Base-by-base conservation (phyloP, 805 yeast species). In the Priceomyces medius region DNA sequence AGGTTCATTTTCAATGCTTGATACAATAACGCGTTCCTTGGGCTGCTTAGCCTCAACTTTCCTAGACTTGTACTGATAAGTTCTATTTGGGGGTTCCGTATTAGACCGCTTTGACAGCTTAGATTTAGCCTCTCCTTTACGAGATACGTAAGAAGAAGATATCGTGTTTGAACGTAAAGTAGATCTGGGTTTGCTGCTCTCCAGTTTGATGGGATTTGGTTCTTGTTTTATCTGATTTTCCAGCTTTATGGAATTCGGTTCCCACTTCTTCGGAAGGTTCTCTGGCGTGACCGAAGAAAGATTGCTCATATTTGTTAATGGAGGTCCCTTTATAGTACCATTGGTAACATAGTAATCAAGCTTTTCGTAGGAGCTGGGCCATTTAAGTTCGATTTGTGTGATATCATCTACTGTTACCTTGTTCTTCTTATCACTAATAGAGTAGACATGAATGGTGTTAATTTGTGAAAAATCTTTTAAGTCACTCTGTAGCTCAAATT, bases 281-380 rank as follows among this genome's bases (percentile, higher is more conserved):
- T 18, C n/a, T 20, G 34, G 24, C 14, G 19, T 20, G n/a, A 23
- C 16, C 19, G 35, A 13, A 8, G 28, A 27, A n/a, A 14, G 24
- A 21, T 33, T 23, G 16, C 10, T 32, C 6, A 37, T 35, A 9
- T 20, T 31, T 7, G 16, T 40, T 18, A 57, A 44, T 14, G 41
- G 54, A 3, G 71, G 68, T 1, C 73, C 73, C 32, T 52, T 47
- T 3, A 64, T 58, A 41, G 65, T 52, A 1, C 74, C 74, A 32
- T 56, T 48, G 12, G 44, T 42, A 47, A 54, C 49, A 40, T 55
- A 61, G 8, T 38, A 38, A 4, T 45, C 47, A 20, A 56, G 26
- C 1, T 54, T 43, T 9, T 46, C 41, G 7, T 48, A 40, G 13
- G 49, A 48, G 7, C 45, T 27, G 2, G 51, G 48, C 33, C 46